These are phyloP conservation scores for Apiospora saccharicola DNA, from an alignment of 2,329 filamentous ascomycete genomes.

Conservation along the genomic window DNA sequence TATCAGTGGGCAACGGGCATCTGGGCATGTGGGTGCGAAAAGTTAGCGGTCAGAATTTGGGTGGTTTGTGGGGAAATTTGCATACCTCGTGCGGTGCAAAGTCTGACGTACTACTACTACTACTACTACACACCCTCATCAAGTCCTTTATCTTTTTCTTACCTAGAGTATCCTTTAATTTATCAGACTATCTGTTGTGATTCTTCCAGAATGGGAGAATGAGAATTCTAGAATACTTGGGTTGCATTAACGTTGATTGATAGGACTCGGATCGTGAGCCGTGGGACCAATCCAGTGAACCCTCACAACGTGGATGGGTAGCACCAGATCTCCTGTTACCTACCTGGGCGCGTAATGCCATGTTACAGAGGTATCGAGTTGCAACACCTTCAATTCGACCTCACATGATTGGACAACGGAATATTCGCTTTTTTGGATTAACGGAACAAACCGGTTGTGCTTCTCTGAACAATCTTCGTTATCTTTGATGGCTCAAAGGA, in stretches of 20 bases:
- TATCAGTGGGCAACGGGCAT: not conserved
- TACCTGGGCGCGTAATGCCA: not conserved
- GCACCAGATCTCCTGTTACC: not conserved
- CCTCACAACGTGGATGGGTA: not conserved
- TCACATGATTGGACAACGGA: not conserved
- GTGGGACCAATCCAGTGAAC: not conserved
- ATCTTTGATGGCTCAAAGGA: not conserved
- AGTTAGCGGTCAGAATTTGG: constrained; percentile 15
- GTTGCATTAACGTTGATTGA: not conserved
- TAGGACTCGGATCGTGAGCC: not conserved
- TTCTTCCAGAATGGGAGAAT: not conserved
- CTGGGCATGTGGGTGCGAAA: not conserved
- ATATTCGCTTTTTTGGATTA: too few species aligned
- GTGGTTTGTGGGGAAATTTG: constrained; percentile 13
- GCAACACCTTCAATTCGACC: not conserved
- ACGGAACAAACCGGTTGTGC: not conserved
- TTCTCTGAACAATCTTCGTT: not conserved
- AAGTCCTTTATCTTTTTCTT: not conserved
- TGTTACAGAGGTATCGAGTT: not conserved
- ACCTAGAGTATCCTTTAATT: too few species aligned
- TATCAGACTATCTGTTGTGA: not conserved
- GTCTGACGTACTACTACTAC: not conserved
- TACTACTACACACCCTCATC: too few species aligned
- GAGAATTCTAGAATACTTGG: not conserved
- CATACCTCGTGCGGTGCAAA: not conserved